A percentile compares a stretch with the other conserved stretches of the same genome.
These are phyloP conservation scores for Phytophthora pini DNA, from an alignment of 352 stramenopile species.

Conservation along the genomic window DNA sequence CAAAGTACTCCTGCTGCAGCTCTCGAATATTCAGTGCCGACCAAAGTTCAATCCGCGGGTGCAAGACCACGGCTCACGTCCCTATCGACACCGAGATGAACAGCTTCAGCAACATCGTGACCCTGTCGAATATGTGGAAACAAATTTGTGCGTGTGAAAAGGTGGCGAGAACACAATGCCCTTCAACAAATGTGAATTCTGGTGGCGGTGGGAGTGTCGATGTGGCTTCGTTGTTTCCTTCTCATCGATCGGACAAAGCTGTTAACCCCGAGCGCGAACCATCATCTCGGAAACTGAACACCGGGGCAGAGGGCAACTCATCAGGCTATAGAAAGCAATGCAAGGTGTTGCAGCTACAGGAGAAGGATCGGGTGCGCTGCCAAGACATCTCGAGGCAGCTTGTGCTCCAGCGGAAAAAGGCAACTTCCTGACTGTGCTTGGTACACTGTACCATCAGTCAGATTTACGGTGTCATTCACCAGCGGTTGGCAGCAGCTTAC, in stretches of 20 bases:
- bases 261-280: conserved; percentile 10
- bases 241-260: conserved; percentile 17
- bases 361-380: conserved; percentile 64
- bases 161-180: conserved; percentile 25
- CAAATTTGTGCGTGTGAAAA: conserved; percentile 34
- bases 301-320: conserved; percentile 16
- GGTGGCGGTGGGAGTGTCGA: conserved; percentile 27
- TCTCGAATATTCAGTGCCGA: conserved; percentile 54
- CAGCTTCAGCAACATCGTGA: conserved; percentile 27
- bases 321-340: conserved; percentile 47
- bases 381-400: conserved; percentile 55
- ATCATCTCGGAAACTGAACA: conserved; percentile 17
- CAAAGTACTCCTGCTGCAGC: conserved; percentile 64
- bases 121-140: conserved; percentile 50
- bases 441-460: conserved; percentile 1
- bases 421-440: conserved; percentile 34
- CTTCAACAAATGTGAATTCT: conserved; percentile 12
- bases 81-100: conserved; percentile 19
- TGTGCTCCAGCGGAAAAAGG: conserved; percentile 58
- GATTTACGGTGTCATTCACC: not conserved
- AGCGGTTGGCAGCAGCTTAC: conserved; percentile 8
- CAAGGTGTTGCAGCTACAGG: conserved; percentile 66
- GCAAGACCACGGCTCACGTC: conserved; percentile 49
- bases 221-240: conserved; percentile 29
- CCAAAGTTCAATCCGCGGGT: conserved; percentile 51